These are phyloP conservation scores for Corynespora cassiicola DNA, from an alignment of 2,329 filamentous ascomycete genomes.

Conservation along the genomic window DNA sequence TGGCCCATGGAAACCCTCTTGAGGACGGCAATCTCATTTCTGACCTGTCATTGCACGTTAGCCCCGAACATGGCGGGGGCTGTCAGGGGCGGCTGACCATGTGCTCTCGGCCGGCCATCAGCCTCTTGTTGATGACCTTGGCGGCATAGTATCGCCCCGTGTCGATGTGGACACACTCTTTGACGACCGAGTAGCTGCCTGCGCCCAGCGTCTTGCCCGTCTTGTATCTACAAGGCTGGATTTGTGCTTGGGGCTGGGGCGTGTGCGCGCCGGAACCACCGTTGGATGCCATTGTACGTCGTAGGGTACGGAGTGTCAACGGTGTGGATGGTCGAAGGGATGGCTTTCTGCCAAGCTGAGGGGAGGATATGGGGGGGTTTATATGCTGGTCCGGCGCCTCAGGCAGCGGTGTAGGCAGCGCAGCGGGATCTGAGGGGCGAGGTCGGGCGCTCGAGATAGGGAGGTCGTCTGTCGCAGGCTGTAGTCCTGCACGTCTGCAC, in stretches of 20 bases:
- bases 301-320: not conserved
- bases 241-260: slow-evolving; percentile 57
- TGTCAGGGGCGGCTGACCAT: slow-evolving; percentile 72
- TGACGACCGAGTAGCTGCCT: slow-evolving; percentile 97
- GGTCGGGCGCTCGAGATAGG: too few relatives aligned
- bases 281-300: slow-evolving; percentile 38
- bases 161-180: slow-evolving; percentile 98
- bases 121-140: slow-evolving; percentile 98
- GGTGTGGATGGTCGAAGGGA: not conserved
- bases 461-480: too few relatives aligned
- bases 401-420: too few relatives aligned
- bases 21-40: slow-evolving; percentile 96
- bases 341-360: too few relatives aligned
- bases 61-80: not conserved
- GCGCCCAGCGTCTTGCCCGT: slow-evolving; percentile 97
- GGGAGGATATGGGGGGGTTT: not conserved
- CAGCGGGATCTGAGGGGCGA: too few relatives aligned
- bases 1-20: slow-evolving; percentile 99
- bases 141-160: slow-evolving; percentile 97
- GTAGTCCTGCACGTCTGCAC: too few relatives aligned
- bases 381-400: too few relatives aligned
- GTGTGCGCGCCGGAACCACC: slow-evolving; percentile 39
- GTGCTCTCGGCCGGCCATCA: slow-evolving; percentile 97
- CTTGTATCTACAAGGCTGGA: slow-evolving; percentile 97
- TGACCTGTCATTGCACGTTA: slow-evolving; percentile 65